These are phyloP conservation scores for Lasiosphaeria miniovina DNA, from an alignment of 495 filamentous ascomycete genomes.

Conservation along the genomic window DNA sequence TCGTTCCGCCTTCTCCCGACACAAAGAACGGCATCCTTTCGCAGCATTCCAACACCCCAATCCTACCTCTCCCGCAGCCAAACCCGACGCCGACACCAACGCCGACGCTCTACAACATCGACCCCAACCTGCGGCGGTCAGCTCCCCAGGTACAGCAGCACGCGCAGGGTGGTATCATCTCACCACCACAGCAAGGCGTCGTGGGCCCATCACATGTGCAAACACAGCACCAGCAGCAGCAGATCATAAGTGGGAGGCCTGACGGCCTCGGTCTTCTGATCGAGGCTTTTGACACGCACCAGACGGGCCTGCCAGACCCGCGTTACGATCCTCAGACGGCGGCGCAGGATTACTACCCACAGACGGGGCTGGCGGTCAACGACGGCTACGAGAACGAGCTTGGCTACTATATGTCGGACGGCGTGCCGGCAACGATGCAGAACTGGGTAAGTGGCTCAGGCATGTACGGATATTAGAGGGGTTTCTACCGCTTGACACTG, in stretches of 20 bases:
- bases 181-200: background rate
- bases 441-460: slow-evolving; percentile 22
- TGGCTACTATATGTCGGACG: slow-evolving; percentile 30
- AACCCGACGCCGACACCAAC: slow-evolving; percentile 3
- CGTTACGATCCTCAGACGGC: slow-evolving; percentile 23
- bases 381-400: slow-evolving; percentile 36
- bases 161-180: background rate
- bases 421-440: slow-evolving; percentile 14
- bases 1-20: slow-evolving; percentile 10
- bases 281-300: slow-evolving; percentile 30
- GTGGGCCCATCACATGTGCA: background rate
- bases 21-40: slow-evolving; percentile 7
- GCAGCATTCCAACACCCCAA: slow-evolving; percentile 10
- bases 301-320: background rate
- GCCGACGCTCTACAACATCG: slow-evolving; percentile 10
- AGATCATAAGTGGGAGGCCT: slow-evolving; percentile 13
- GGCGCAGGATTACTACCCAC: slow-evolving; percentile 24
- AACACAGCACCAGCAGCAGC: slow-evolving; percentile 6
- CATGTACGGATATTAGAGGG: slow-evolving; percentile 24
- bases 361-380: slow-evolving; percentile 16
- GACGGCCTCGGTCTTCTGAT: slow-evolving; percentile 30
- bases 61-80: slow-evolving; percentile 5
- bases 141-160: slow-evolving; percentile 13
- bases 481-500: background rate
- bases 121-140: slow-evolving; percentile 22